A percentile compares a stretch with the other conserved stretches of the same genome.
Evolutionary conservation across 2,329 filamentous ascomycete genomes (phyloP).

Genomic region (Bipolaris sorokiniana): DNA sequence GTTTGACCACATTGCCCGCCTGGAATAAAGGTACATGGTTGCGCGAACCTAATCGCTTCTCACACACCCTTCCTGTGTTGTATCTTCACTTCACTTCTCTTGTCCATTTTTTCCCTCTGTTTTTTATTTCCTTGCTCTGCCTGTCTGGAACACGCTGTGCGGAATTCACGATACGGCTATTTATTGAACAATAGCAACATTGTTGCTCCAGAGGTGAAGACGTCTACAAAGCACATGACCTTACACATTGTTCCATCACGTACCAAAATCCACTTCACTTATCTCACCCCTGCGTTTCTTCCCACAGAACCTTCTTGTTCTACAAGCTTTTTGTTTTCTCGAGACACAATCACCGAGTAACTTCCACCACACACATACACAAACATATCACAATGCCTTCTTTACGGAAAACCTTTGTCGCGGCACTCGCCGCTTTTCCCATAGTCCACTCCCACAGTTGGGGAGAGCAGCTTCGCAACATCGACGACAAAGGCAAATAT

Average conservation of each 20-base stretch:
- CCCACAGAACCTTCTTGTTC: conserved; percentile 6
- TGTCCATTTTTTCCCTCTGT: conserved; percentile 17
- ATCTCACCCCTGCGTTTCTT: not conserved
- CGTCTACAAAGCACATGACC: conserved; percentile 21
- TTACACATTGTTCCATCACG: conserved; percentile 17
- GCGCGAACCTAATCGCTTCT: conserved; percentile 23
- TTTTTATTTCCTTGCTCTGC: conserved; percentile 19
- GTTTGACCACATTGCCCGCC: conserved; percentile 30
- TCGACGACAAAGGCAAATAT: conserved; percentile 76
- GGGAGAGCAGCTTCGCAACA: conserved; percentile 76
- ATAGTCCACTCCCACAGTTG: conserved; percentile 68
- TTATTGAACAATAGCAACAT: conserved; percentile 38
- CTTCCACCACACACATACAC: conserved; percentile 2
- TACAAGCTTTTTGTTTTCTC: not conserved
- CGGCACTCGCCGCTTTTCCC: conserved; percentile 29
- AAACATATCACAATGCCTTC: conserved; percentile 26
- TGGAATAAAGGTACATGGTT: conserved; percentile 42
- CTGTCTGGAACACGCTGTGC: conserved; percentile 22
- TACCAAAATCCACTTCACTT: conserved; percentile 22
- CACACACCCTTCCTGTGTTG: conserved; percentile 23
- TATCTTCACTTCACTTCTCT: conserved; percentile 23
- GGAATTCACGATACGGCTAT: conserved; percentile 25
- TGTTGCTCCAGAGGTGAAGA: conserved; percentile 37
- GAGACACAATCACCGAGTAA: not conserved
- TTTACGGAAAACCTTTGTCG: conserved; percentile 21